These are phyloP conservation scores for Tubosaeta sp. DNA, from an alignment of 768 basidiomycete species.

Conservation along the genomic window DNA sequence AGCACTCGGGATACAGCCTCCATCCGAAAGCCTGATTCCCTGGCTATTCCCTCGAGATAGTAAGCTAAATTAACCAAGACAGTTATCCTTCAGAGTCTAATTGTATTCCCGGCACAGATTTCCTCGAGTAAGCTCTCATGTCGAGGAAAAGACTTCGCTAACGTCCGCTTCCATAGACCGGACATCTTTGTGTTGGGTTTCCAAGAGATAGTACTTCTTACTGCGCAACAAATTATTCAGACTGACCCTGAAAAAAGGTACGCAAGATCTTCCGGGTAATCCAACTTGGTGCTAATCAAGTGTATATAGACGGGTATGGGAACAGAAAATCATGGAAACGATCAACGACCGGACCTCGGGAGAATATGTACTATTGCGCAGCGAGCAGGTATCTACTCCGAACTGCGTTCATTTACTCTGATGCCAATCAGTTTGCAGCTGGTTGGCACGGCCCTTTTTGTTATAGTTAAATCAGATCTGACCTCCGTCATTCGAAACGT, in stretches of 20 bases:
- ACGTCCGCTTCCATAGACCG: slow-evolving; percentile 45
- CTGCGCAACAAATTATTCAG: slow-evolving; percentile 96
- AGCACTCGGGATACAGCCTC: slow-evolving; percentile 42
- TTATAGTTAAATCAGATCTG: slow-evolving; percentile 76
- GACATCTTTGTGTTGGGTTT: slow-evolving; percentile 91
- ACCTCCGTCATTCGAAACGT: slow-evolving; percentile 84
- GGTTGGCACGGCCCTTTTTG: slow-evolving; percentile 89
- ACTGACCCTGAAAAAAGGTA: slow-evolving; percentile 91
- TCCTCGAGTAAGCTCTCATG: slow-evolving; percentile 14
- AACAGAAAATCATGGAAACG: slow-evolving; percentile 72
- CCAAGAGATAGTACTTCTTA: slow-evolving; percentile 96
- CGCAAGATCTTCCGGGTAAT: slow-evolving; percentile 7
- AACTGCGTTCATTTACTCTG: not conserved
- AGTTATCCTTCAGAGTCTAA: not conserved
- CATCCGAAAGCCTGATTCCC: slow-evolving; percentile 76
- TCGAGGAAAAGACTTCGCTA: slow-evolving; percentile 22
- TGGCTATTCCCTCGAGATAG: slow-evolving; percentile 88
- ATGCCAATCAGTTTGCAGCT: slow-evolving; percentile 46
- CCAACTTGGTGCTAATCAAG: not conserved
- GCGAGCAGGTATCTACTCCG: slow-evolving; percentile 68
- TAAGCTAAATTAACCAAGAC: slow-evolving; percentile 35
- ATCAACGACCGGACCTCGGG: slow-evolving; percentile 65
- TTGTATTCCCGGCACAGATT: slow-evolving; percentile 8
- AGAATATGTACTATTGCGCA: slow-evolving; percentile 82
- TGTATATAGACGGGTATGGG: slow-evolving; percentile 75